A percentile compares a stretch with the other conserved stretches of the same genome.
These are phyloP conservation scores for Theileria sp. DNA, from an alignment of 169 alveolate genomes.

Conservation along the genomic window DNA sequence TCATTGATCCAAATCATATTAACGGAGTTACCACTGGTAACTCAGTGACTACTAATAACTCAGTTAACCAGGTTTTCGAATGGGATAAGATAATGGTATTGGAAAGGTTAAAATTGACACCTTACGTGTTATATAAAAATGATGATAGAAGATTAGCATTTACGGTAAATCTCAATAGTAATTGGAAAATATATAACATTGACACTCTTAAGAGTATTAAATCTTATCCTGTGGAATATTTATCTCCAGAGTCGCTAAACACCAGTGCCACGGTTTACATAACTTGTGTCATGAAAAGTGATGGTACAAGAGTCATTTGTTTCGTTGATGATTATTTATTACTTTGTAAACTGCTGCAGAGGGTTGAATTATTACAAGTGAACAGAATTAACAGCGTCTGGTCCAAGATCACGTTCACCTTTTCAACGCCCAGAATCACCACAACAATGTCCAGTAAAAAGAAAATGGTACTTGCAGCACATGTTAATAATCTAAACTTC, in stretches of 20 bases:
- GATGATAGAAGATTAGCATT: constrained; percentile 14
- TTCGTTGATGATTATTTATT: constrained; percentile 5
- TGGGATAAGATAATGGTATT: not conserved
- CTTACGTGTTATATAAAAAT: not conserved
- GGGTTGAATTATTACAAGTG: constrained; percentile 5
- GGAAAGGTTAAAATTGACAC: constrained; percentile 1
- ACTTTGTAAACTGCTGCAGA: not conserved
- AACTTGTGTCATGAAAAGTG: constrained; percentile 2
- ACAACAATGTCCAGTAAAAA: constrained; percentile 70
- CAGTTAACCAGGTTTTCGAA: constrained; percentile 41
- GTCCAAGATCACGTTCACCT: constrained; percentile 58
- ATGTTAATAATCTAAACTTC: constrained; percentile 53
- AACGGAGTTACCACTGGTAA: constrained; percentile 26
- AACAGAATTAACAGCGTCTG: constrained; percentile 19
- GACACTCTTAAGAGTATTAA: constrained; percentile 6
- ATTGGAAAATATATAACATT: constrained; percentile 6
- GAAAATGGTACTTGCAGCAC: constrained; percentile 72
- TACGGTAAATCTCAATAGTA: not conserved
- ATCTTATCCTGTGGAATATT: not conserved
- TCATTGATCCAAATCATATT: constrained; percentile 30
- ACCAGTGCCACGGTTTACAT: not conserved
- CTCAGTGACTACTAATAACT: not conserved
- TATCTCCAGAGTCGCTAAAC: not conserved
- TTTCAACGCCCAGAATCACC: constrained; percentile 71
- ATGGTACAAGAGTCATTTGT: constrained; percentile 14